Base-by-base conservation (phyloP, 768 basidiomycete species). In the Tricholoma furcatifolium region DNA sequence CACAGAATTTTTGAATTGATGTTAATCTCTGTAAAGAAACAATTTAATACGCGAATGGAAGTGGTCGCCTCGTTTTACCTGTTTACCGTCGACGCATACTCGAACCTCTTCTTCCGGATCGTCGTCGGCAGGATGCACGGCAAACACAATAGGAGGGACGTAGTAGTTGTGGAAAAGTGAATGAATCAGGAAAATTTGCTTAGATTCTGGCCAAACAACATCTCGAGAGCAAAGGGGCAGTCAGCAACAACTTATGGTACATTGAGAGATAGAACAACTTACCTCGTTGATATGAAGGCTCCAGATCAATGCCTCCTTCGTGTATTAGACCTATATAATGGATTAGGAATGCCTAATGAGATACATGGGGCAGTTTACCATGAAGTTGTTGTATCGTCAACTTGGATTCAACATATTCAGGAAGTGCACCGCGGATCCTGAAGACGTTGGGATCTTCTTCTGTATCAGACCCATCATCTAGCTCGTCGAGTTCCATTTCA, bases 81-180 rank as follows among this genome's bases (percentile, higher is more conserved):
- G 91, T 61, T 93, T 93, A 5, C 91, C 91, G 60, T 93, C 91
- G 2, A 91, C 88, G 51, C 88, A 91, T 5, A 83, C 72, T 51
- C 84, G 74, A 4, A 72, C 68, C 58, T 82, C 80, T 3, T 75
- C 71, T 2, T 80, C 84, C 23, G 88, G 83, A 1, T 80, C 76
- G 43, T 77, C 71, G 32, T 69, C 57, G 31, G 23, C 48, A 21
- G 35, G 70, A 38, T 71, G 64, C 15, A 83, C 73, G 43, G 87
- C 87, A 56, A 93, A 91, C 9, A 93, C 85, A 20, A 93, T 75
- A 0, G 90, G 87, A 0, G 91, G 91, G 8, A 93, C 79, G 50
- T 85, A 91, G 58, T 81, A 89, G 62, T 91, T 88, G 32, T 82
- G 83, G 59, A 88, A 84, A 5, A 92, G 73, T 0, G 88, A 91